Percentiles rank a stretch among this genome's conserved stretches.
These are phyloP conservation scores for Talaromyces proteolyticus DNA, from an alignment of 495 filamentous ascomycete genomes.

Conservation along the genomic window DNA sequence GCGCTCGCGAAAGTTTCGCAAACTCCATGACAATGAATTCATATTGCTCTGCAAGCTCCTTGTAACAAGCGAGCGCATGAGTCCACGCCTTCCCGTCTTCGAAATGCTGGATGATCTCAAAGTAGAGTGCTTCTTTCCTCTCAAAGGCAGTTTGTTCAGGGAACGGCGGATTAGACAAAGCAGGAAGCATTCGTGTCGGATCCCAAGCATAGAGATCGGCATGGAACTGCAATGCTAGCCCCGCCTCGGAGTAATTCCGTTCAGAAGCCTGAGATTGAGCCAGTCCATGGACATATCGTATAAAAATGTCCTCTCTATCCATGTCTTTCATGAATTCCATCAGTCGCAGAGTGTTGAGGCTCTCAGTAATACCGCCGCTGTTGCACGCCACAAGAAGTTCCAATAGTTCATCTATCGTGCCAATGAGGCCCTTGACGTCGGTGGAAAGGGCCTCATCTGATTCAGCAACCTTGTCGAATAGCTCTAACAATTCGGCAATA, in stretches of 20 bases:
- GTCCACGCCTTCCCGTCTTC: conserved; percentile 93
- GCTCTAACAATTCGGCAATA: conserved; percentile 72
- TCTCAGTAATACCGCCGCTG: conserved; percentile 69
- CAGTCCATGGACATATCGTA: conserved; percentile 93
- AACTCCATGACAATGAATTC: conserved; percentile 88
- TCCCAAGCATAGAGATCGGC: conserved; percentile 95
- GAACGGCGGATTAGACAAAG: conserved; percentile 66
- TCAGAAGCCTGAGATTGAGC: conserved; percentile 69
- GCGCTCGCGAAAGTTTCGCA: conserved; percentile 78
- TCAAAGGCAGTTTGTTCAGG: conserved; percentile 87
- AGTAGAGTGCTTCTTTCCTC: conserved; percentile 85
- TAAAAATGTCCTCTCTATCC: conserved; percentile 95
- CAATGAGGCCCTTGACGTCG: conserved; percentile 72
- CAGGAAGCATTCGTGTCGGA: conserved; percentile 56
- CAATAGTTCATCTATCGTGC: conserved; percentile 81
- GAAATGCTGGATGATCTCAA: conserved; percentile 89
- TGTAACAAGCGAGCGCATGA: conserved; percentile 82
- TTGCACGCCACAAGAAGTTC: conserved; percentile 93
- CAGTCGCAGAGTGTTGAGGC: conserved; percentile 79
- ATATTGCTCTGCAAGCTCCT: conserved; percentile 85
- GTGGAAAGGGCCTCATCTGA: conserved; percentile 69
- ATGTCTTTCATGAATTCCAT: conserved; percentile 98
- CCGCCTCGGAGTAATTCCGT: conserved; percentile 83
- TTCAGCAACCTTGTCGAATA: conserved; percentile 67
- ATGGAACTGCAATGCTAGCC: conserved; percentile 83